These are phyloP conservation scores for Phialocephala subalpina DNA, from an alignment of 2,329 filamentous ascomycete genomes.

Conservation along the genomic window DNA sequence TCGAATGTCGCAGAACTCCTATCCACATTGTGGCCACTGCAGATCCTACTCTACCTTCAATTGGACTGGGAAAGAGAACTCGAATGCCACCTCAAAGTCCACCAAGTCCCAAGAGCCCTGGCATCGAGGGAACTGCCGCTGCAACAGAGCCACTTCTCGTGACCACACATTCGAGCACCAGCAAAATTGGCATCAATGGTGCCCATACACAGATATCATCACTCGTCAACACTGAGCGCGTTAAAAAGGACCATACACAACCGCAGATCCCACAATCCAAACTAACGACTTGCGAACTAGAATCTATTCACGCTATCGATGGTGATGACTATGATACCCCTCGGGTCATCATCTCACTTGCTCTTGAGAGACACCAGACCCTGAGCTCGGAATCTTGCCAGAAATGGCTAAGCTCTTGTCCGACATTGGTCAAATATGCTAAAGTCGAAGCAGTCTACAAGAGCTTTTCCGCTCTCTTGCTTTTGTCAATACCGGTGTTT, in stretches of 20 bases:
- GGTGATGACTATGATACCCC: conserved; percentile 43
- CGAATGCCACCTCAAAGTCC: neutral
- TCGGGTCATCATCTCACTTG: conserved; percentile 67
- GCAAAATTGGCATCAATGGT: neutral
- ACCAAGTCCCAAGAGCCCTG: neutral
- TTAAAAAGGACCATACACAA: neutral
- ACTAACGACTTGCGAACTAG: conserved; percentile 9
- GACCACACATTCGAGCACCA: neutral
- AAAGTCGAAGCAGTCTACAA: conserved; percentile 69
- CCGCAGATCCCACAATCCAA: neutral
- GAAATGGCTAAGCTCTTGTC: conserved; percentile 59
- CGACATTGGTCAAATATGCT: conserved; percentile 65
- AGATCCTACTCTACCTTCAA: conserved; percentile 22
- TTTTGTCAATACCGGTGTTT: conserved; percentile 65
- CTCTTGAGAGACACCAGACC: conserved; percentile 64
- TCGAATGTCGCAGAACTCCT: conserved; percentile 25
- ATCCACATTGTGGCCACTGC: conserved; percentile 23
- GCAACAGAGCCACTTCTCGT: neutral
- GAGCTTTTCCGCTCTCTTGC: conserved; percentile 64
- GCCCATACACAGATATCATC: neutral
- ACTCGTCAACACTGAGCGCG: neutral
- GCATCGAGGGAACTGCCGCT: neutral
- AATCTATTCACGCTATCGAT: neutral
- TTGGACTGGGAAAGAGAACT: conserved; percentile 19
- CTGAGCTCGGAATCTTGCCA: conserved; percentile 66